phyloP scores from a whole-genome alignment of 345 rosid species.

The Nasturtium officinale region DNA sequence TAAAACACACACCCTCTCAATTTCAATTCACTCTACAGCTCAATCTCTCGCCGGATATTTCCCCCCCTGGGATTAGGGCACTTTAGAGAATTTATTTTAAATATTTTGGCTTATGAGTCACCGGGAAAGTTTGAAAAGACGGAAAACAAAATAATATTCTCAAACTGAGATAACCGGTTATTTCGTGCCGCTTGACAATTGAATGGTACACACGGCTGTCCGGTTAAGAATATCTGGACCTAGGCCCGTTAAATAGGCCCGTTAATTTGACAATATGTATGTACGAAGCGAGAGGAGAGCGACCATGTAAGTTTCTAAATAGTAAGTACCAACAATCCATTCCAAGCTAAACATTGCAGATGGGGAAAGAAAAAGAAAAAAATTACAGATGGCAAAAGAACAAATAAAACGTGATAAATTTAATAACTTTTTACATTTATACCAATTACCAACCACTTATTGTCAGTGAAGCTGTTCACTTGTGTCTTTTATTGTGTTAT shows the following conservation, averaged over 20 bases:
- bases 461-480: too few relatives aligned
- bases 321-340: neutral
- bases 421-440: too few relatives aligned
- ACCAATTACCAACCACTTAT: too few relatives aligned
- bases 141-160: neutral
- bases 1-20: neutral
- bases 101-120: constrained; percentile 20
- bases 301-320: too few relatives aligned
- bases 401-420: too few relatives aligned
- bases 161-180: constrained; percentile 11
- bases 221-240: neutral
- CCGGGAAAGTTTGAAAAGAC: constrained; percentile 39
- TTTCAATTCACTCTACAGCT: neutral
- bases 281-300: neutral
- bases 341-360: neutral
- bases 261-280: neutral
- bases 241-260: neutral
- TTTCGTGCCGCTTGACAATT: constrained; percentile 15
- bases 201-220: neutral
- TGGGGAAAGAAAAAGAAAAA: too few relatives aligned
- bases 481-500: too few relatives aligned
- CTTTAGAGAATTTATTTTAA: neutral
- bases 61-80: constrained; percentile 42
- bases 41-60: constrained; percentile 29
- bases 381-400: too few relatives aligned